These are phyloP conservation scores for Globisporangium parvum DNA, from an alignment of 352 stramenopile genomes.

Conservation along the genomic window DNA sequence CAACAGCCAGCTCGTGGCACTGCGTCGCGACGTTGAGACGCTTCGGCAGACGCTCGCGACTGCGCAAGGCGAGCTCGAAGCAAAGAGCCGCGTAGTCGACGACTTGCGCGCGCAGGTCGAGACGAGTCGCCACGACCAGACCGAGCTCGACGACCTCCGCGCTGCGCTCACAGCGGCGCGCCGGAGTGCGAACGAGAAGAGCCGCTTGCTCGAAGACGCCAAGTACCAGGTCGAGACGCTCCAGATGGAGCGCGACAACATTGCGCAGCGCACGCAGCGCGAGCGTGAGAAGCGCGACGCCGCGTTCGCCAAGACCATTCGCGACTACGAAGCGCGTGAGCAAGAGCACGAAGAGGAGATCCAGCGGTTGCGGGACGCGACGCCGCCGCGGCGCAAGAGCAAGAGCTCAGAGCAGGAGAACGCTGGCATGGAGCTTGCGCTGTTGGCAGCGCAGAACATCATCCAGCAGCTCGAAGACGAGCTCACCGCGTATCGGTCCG, in stretches of 20 bases:
- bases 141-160: constrained; percentile 3
- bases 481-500: constrained; percentile 8
- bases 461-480: constrained; percentile 43
- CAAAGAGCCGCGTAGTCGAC: constrained; percentile 4
- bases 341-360: constrained; percentile 20
- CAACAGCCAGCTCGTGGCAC: constrained; percentile 1
- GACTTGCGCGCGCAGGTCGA: constrained; percentile 3
- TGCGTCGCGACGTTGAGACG: not conserved
- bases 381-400: constrained; percentile 9
- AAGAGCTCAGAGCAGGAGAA: constrained; percentile 24
- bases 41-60: not conserved
- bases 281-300: constrained; percentile 24
- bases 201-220: constrained; percentile 1
- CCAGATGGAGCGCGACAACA: constrained; percentile 12
- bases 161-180: not conserved
- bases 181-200: constrained; percentile 1
- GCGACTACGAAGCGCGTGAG: constrained; percentile 12
- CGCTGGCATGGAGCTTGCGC: constrained; percentile 21
- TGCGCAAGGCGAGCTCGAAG: constrained; percentile 1
- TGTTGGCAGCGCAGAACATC: constrained; percentile 24
- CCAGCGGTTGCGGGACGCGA: constrained; percentile 1
- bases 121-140: not conserved
- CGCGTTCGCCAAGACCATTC: constrained; percentile 8
- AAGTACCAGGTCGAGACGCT: constrained; percentile 7
- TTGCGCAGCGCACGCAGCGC: constrained; percentile 2